Conservation (phyloP, 1,284 basidiomycete species). For the Cryptococcus hybrid region DNA sequence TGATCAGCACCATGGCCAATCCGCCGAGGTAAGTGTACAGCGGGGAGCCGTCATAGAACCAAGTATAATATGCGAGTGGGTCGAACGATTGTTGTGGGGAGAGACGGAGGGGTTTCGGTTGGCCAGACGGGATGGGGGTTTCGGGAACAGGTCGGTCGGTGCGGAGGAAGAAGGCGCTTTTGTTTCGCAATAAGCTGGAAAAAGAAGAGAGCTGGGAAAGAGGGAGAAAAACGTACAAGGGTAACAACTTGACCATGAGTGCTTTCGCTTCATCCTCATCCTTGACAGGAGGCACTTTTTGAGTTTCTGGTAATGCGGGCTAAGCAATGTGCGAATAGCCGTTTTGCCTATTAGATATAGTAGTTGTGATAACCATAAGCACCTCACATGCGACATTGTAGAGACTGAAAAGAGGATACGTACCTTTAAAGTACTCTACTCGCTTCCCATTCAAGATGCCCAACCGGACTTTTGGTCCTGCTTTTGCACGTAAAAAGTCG, state of each 20-base stretch:
- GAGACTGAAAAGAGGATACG: slow-evolving; percentile 30
- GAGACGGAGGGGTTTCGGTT: slow-evolving; percentile 77
- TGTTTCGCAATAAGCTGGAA: not conserved
- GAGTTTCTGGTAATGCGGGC: slow-evolving; percentile 85
- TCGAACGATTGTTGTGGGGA: slow-evolving; percentile 75
- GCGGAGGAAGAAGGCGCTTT: slow-evolving; percentile 79
- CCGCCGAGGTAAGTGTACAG: slow-evolving; percentile 92
- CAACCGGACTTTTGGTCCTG: slow-evolving; percentile 84
- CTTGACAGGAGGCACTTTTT: slow-evolving; percentile 77
- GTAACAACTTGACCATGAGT: slow-evolving; percentile 70
- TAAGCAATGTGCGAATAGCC: slow-evolving; percentile 85
- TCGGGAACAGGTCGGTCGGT: slow-evolving; percentile 67
- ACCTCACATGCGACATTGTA: not conserved
- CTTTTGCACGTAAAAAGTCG: slow-evolving; percentile 77
- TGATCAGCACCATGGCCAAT: slow-evolving; percentile 84
- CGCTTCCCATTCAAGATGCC: slow-evolving; percentile 93
- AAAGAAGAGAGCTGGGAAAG: not conserved
- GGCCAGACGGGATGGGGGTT: slow-evolving; percentile 60
- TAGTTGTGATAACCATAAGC: not conserved
- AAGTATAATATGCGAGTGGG: slow-evolving; percentile 78
- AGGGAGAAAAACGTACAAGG: slow-evolving; percentile 46
- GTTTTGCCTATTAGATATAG: slow-evolving; percentile 68
- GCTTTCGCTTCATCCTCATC: slow-evolving; percentile 73
- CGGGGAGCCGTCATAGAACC: slow-evolving; percentile 96
- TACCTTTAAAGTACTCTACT: slow-evolving; percentile 97